Evolutionary conservation across 257 asterid genomes (phyloP), one percentile per base, ranked within the genome.

Genomic region (Haberlea rhodopensis): DNA sequence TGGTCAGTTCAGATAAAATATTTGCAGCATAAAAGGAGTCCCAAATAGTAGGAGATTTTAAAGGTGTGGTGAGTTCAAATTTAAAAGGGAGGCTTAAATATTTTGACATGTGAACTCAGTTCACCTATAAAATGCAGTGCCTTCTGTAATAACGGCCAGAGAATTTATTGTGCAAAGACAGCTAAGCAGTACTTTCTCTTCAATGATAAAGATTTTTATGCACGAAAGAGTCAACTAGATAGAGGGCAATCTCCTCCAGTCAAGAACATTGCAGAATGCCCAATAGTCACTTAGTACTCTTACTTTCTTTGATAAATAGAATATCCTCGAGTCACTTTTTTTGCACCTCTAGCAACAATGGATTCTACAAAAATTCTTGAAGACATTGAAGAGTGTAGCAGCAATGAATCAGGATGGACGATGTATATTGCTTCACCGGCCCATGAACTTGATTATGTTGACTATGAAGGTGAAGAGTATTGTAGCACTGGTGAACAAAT

Each of bases 371-470:
- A 82, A 51, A 40, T 66, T 51, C 60, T 63, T 59, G 76, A 83
- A 73, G 91, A 55, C 37, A 60, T 49, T 57, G 96, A 86, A 75
- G 90, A 82, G 75, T 89, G 95, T 34, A 85, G 89, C 89, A 91
- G 97, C 86, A 87, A 69, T 53, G 98, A 89, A 60, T 91, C 98
- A 0, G 96, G 98, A 5, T 91, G 98, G 98, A 91, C 98, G 1
- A 77, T 70, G 77, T 91, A 91, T 29, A 76, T 91, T 7, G 95
- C 80, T 37, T 82, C 94, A 0, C 81, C 96, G 2, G 81, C 53
- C 57, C 60, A 51, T 20, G 87, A 74, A 21, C 62, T 65, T 19
- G 67, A 73, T 53, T 55, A 66, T 0, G 46, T 11, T 4, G 75
- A 76, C 1, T 67, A 65, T 0, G 81, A 72, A 2, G 76, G 69